Percentiles rank a stretch among this genome's conserved stretches.
Evolutionary conservation across 2,329 filamentous ascomycete species (phyloP).

Genomic region (Fusarium sp.): DNA sequence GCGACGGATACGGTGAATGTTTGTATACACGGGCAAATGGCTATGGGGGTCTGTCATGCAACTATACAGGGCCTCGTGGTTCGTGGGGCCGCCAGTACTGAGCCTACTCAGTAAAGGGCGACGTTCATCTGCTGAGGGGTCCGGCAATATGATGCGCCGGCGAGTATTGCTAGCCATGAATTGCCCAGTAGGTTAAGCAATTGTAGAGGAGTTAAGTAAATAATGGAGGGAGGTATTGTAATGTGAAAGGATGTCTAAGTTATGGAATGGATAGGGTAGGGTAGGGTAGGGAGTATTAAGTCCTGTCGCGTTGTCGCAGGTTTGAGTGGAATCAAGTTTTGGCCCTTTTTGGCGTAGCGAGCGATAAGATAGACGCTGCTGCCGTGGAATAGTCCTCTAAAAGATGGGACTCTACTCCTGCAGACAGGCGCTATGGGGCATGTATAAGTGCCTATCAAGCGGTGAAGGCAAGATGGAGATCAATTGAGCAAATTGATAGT

Average conservation of each 20-base stretch:
- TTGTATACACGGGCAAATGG: constrained; percentile 78
- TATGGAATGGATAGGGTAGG: background rate
- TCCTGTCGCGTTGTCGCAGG: constrained; percentile 23
- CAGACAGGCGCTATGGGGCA: constrained; percentile 4
- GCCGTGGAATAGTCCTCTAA: background rate
- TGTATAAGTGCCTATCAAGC: background rate
- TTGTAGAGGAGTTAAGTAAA: background rate
- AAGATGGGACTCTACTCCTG: background rate
- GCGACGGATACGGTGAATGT: constrained; percentile 77
- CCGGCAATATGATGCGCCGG: constrained; percentile 49
- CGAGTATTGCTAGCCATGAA: constrained; percentile 42
- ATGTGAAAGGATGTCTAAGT: background rate
- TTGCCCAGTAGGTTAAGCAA: constrained; percentile 2
- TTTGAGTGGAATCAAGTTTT: constrained; percentile 30
- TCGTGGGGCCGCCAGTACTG: constrained; percentile 46
- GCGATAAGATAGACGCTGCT: constrained; percentile 22
- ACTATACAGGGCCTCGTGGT: constrained; percentile 58
- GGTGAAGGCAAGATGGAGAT: background rate
- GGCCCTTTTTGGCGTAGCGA: constrained; percentile 21
- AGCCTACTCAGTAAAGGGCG: constrained; percentile 51
- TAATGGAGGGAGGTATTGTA: background rate
- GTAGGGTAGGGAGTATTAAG: constrained; percentile 1
- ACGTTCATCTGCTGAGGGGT: constrained; percentile 48
- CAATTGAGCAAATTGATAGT: constrained; percentile 3
- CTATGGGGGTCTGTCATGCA: constrained; percentile 68